These are phyloP conservation scores for Mrakia gelida DNA, from an alignment of 768 basidiomycete genomes.

Conservation along the genomic window DNA sequence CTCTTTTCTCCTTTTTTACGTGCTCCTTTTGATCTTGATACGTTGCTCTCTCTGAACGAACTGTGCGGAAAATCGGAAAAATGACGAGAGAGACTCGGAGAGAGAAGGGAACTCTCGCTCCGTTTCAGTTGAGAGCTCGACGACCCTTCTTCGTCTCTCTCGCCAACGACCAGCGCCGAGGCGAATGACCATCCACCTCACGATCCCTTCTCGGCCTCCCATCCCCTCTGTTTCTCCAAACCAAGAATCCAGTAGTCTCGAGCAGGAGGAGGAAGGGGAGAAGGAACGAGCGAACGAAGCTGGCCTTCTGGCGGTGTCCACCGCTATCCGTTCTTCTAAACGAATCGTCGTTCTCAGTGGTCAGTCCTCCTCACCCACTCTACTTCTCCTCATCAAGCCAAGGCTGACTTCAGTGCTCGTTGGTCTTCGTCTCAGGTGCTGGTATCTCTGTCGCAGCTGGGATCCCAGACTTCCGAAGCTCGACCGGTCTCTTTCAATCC, in stretches of 20 bases:
- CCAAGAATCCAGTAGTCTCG: not conserved
- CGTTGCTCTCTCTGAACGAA: too few species aligned
- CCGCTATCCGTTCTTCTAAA: slow-evolving; percentile 67
- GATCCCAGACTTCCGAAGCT: slow-evolving; percentile 83
- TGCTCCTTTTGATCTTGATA: not conserved
- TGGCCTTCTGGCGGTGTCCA: slow-evolving; percentile 28
- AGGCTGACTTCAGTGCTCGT: slow-evolving; percentile 31
- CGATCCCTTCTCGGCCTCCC: not conserved
- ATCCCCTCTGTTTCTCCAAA: not conserved
- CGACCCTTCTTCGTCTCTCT: too few species aligned
- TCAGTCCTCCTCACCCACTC: slow-evolving; percentile 44
- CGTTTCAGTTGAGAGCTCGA: too few species aligned
- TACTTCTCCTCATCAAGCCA: not conserved
- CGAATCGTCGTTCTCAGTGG: slow-evolving; percentile 83
- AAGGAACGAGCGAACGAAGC: slow-evolving; percentile 7
- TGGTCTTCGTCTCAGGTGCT: slow-evolving; percentile 56
- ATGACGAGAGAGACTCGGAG: too few species aligned
- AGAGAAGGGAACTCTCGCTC: too few species aligned
- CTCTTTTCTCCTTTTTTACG: not conserved
- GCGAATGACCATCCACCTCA: not conserved
- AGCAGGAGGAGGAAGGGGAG: not conserved
- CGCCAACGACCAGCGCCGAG: too few species aligned
- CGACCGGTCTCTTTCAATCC: slow-evolving; percentile 71
- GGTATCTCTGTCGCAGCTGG: slow-evolving; percentile 83
- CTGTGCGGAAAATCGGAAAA: too few species aligned